These are phyloP conservation scores for Pseudofabraea citricarpa DNA, from an alignment of 2,329 filamentous ascomycete species.

Conservation along the genomic window DNA sequence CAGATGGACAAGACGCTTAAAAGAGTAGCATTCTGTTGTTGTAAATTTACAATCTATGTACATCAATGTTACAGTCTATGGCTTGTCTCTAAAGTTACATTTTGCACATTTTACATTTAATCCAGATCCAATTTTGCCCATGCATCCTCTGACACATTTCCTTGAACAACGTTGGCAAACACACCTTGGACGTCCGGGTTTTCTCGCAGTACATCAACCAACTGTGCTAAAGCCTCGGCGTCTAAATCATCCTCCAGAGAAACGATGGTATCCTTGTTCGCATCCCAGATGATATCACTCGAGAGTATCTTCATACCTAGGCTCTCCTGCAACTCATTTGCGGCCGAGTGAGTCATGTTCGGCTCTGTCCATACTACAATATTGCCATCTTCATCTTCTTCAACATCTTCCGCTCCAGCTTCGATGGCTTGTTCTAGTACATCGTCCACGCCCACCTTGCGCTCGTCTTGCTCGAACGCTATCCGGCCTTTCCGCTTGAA, in stretches of 20 bases:
- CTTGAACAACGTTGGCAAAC: conserved; percentile 64
- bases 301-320: conserved; percentile 65
- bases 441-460: conserved; percentile 52
- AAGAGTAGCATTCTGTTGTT: too few species aligned
- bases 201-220: conserved; percentile 59
- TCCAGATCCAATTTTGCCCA: conserved; percentile 37
- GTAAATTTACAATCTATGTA: too few species aligned
- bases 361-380: conserved; percentile 70
- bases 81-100: too few species aligned
- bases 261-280: conserved; percentile 74
- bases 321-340: conserved; percentile 56
- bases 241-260: conserved; percentile 53
- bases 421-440: conserved; percentile 80
- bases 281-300: conserved; percentile 78
- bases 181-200: conserved; percentile 71
- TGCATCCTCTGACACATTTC: conserved; percentile 43
- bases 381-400: conserved; percentile 61
- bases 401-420: conserved; percentile 72
- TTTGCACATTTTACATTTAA: too few species aligned
- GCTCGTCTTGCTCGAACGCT: conserved; percentile 57
- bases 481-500: conserved; percentile 79
- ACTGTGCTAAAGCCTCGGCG: conserved; percentile 50
- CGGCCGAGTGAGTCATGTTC: conserved; percentile 57
- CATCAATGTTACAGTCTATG: too few species aligned
- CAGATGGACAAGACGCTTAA: too few species aligned